Conservation (phyloP, 345 rosid species). For the Microcos paniculata region DNA sequence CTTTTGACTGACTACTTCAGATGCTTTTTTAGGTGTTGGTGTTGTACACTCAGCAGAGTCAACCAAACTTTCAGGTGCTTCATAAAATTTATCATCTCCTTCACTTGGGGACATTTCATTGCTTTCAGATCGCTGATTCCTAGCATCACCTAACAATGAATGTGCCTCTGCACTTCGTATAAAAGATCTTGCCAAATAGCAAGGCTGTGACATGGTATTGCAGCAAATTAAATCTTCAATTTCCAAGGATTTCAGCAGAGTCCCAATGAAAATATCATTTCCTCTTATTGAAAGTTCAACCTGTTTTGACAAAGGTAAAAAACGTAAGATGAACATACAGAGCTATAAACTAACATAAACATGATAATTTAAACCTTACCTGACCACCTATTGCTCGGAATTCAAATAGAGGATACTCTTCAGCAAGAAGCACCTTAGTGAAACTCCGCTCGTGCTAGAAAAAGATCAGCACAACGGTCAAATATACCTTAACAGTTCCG, state of each 20-base stretch:
- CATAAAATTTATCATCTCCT: slow-evolving; percentile 88
- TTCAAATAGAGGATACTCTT: slow-evolving; percentile 69
- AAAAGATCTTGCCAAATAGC: slow-evolving; percentile 91
- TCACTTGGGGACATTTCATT: slow-evolving; percentile 51
- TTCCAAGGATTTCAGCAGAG: slow-evolving; percentile 85
- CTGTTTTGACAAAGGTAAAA: slow-evolving; percentile 40
- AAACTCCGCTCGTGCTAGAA: slow-evolving; percentile 60
- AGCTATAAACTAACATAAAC: slow-evolving; percentile 15
- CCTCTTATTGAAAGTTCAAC: slow-evolving; percentile 81
- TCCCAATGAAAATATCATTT: slow-evolving; percentile 83
- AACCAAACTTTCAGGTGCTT: slow-evolving; percentile 83
- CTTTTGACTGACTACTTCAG: slow-evolving; percentile 25
- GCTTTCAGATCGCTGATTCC: slow-evolving; percentile 33
- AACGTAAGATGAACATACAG: slow-evolving; percentile 20
- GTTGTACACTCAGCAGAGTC: slow-evolving; percentile 45
- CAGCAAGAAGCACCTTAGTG: slow-evolving; percentile 69
- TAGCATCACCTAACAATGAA: slow-evolving; percentile 41
- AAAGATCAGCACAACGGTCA: slow-evolving; percentile 28
- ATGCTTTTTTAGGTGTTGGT: slow-evolving; percentile 22
- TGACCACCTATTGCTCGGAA: slow-evolving; percentile 95
- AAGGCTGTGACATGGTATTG: slow-evolving; percentile 42
- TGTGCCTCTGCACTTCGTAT: slow-evolving; percentile 46
- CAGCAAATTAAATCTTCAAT: slow-evolving; percentile 85
- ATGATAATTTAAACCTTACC: slow-evolving; percentile 42
- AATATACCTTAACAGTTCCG: slow-evolving; percentile 28